Percentiles rank a stretch among this genome's conserved stretches.
phyloP scores from a whole-genome alignment of 441 rosid genomes.

The Hura crepitans region DNA sequence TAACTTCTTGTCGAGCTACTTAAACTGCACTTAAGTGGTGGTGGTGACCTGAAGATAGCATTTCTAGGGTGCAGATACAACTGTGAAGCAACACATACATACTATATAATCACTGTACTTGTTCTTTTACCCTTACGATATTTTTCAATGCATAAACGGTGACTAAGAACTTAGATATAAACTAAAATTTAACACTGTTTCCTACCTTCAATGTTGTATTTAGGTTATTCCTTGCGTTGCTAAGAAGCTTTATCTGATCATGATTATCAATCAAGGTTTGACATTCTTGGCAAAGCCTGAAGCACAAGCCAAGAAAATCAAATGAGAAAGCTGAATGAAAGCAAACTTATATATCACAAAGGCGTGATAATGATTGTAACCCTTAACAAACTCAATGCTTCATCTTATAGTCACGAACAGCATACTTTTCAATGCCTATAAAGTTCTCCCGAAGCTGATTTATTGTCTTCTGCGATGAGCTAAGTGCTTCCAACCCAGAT shows the following conservation, averaged over 20 bases:
- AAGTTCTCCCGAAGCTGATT: conserved; percentile 74
- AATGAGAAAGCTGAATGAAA: background rate
- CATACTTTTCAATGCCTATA: conserved; percentile 75
- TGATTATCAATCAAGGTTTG: conserved; percentile 95
- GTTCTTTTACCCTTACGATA: background rate
- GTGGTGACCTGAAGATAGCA: background rate
- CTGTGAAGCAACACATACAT: background rate
- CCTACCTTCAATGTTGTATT: conserved; percentile 85
- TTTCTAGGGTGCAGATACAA: background rate
- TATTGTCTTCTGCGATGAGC: conserved; percentile 68
- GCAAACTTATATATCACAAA: background rate
- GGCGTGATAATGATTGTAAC: background rate
- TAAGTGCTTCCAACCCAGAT: conserved; percentile 72
- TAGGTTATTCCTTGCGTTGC: conserved; percentile 91
- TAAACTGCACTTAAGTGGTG: background rate
- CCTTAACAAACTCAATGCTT: background rate
- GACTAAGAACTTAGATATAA: background rate
- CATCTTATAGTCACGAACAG: conserved; percentile 6
- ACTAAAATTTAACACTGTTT: background rate
- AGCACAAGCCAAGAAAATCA: conserved; percentile 19
- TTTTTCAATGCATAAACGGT: background rate
- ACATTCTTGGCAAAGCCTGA: conserved; percentile 92
- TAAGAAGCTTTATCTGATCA: conserved; percentile 95
- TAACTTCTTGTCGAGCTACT: background rate
- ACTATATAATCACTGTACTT: background rate